A percentile compares a stretch with the other conserved stretches of the same genome.
These are phyloP conservation scores for Cordyceps militaris DNA, from an alignment of 2,329 filamentous ascomycete species.

Conservation along the genomic window DNA sequence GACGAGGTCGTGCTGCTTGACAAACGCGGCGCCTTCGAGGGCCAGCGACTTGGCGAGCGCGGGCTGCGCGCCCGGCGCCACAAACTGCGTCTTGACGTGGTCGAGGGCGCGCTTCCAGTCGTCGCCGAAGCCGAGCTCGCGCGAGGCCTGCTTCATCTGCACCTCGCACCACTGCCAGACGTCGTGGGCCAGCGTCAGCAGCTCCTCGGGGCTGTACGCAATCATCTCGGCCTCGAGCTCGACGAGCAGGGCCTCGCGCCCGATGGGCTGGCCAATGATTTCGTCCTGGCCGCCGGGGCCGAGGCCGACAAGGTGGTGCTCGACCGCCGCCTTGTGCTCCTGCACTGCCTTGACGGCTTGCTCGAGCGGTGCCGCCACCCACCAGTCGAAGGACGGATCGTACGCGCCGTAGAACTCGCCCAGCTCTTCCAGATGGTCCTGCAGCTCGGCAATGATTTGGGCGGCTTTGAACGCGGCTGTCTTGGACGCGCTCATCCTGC, in stretches of 20 bases:
- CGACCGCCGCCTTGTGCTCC: conserved; percentile 30
- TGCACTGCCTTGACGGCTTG: conserved; percentile 31
- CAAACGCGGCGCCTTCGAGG: conserved; percentile 44
- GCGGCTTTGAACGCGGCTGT: conserved; percentile 41
- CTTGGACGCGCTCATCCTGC: conserved; percentile 29
- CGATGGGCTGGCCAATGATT: conserved; percentile 52
- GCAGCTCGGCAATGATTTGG: conserved; percentile 34
- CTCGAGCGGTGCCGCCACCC: conserved; percentile 40
- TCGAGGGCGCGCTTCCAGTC: conserved; percentile 49
- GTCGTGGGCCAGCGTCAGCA: conserved; percentile 42
- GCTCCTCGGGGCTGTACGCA: conserved; percentile 49
- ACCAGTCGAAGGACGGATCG: conserved; percentile 51
- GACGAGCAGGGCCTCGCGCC: conserved; percentile 40
- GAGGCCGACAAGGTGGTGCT: conserved; percentile 38
- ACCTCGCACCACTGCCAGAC: conserved; percentile 49
- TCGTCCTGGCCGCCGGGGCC: conserved; percentile 35
- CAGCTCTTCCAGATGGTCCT: conserved; percentile 37
- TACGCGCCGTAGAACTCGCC: conserved; percentile 47
- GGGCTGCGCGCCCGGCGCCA: conserved; percentile 46
- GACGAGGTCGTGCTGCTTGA: conserved; percentile 46
- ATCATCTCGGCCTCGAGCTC: conserved; percentile 52
- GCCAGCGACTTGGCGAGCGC: conserved; percentile 45
- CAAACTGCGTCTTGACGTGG: conserved; percentile 47
- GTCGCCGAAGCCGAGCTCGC: conserved; percentile 38
- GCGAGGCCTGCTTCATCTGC: conserved; percentile 46